These are phyloP conservation scores for Neurospora tetrasperma DNA, from an alignment of 495 filamentous ascomycete genomes.

Conservation along the genomic window DNA sequence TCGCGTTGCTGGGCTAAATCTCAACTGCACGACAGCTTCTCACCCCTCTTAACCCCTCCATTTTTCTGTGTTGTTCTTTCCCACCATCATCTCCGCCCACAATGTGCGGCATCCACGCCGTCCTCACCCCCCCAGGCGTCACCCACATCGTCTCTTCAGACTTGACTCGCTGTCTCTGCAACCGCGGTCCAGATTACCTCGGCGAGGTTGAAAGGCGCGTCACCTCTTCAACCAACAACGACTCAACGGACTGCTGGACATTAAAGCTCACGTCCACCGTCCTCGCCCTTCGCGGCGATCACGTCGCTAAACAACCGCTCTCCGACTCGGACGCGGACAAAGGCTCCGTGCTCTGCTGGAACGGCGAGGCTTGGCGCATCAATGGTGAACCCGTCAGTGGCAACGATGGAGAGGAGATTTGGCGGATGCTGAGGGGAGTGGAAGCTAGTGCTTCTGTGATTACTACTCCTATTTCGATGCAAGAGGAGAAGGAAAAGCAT, in stretches of 20 bases:
- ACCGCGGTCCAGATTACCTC: constrained; percentile 43
- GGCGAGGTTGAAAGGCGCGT: constrained; percentile 28
- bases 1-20: background rate
- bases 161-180: constrained; percentile 23
- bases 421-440: constrained; percentile 43
- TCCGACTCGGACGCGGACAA: constrained; percentile 43
- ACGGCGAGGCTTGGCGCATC: constrained; percentile 93
- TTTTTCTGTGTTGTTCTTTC: background rate
- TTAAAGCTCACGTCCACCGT: constrained; percentile 74
- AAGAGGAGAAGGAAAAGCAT: constrained; percentile 17
- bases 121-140: constrained; percentile 18
- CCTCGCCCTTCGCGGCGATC: constrained; percentile 68
- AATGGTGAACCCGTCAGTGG: constrained; percentile 40
- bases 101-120: constrained; percentile 42
- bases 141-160: constrained; percentile 19
- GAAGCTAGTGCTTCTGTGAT: constrained; percentile 27
- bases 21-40: background rate
- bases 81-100: background rate
- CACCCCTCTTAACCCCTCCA: background rate
- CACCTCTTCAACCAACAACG: background rate
- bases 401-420: constrained; percentile 71
- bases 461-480: background rate
- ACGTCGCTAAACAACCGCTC: constrained; percentile 65
- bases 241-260: constrained; percentile 6
- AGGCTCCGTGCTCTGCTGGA: constrained; percentile 86